Evolutionary conservation across 2,329 filamentous ascomycete species (phyloP).

Genomic region (Aspergillus amoenus): DNA sequence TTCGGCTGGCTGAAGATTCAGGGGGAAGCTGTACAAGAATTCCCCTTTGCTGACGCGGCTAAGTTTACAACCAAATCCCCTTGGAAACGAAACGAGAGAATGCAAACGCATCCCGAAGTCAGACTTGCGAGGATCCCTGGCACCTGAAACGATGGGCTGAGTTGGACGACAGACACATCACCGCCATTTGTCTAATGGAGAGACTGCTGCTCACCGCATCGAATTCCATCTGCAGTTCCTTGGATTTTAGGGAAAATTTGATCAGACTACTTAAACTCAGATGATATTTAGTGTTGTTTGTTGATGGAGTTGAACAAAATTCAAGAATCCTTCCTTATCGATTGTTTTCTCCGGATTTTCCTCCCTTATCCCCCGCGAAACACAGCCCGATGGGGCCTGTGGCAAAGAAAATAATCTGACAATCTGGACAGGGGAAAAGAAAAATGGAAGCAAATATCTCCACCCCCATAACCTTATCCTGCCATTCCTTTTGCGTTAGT

Average conservation of each 20-base stretch:
- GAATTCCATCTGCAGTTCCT: neutral
- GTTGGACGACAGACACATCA: conserved; percentile 15
- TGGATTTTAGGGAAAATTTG: neutral
- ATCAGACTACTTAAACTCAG: neutral
- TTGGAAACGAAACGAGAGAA: neutral
- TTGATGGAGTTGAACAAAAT: conserved; percentile 17
- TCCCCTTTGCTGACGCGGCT: neutral
- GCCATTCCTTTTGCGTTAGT: neutral
- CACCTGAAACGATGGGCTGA: conserved; percentile 20
- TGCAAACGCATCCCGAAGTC: neutral
- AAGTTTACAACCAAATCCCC: neutral
- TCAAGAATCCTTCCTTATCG: neutral
- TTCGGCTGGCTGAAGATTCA: neutral
- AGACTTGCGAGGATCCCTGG: conserved; percentile 8
- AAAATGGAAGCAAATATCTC: neutral
- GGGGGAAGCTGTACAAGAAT: neutral
- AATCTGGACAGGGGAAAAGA: conserved; percentile 3
- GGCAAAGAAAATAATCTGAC: conserved; percentile 6
- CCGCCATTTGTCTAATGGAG: conserved; percentile 15
- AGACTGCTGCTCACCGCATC: conserved; percentile 15
- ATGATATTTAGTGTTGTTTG: conserved; percentile 1
- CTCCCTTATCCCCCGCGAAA: conserved; percentile 30
- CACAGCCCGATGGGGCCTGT: conserved; percentile 12
- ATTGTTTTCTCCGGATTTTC: conserved; percentile 18
- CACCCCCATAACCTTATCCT: conserved; percentile 6